phyloP scores from a whole-genome alignment of 805 yeast genomes.

The Candida mattraensis region DNA sequence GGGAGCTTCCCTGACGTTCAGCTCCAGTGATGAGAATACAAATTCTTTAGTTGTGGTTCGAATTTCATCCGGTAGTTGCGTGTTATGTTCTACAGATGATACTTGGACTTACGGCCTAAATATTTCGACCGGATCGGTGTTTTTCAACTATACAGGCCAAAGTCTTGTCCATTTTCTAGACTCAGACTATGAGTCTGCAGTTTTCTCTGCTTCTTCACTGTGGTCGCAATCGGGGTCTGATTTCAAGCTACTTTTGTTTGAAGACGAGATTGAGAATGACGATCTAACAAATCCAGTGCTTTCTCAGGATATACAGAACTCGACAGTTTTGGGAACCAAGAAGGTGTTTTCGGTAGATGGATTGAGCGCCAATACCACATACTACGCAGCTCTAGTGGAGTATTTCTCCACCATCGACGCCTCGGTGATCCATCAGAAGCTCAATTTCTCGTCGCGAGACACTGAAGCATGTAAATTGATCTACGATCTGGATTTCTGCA shows the following conservation, averaged over 20 bases:
- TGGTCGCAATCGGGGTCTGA: constrained; percentile 4
- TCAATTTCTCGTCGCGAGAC: constrained; percentile 56
- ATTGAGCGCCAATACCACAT: constrained; percentile 58
- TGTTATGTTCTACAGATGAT: constrained; percentile 18
- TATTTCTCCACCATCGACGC: constrained; percentile 47
- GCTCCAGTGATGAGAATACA: neutral
- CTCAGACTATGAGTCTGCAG: constrained; percentile 64
- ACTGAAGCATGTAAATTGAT: constrained; percentile 67
- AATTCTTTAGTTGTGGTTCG: constrained; percentile 6
- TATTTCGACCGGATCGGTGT: constrained; percentile 57
- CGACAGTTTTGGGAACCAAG: constrained; percentile 9
- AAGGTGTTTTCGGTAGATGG: constrained; percentile 62
- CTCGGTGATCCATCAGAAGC: constrained; percentile 60
- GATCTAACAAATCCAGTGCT: constrained; percentile 44
- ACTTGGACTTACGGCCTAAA: constrained; percentile 66
- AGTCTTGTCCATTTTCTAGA: constrained; percentile 61
- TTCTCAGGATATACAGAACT: constrained; percentile 43
- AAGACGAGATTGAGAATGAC: constrained; percentile 41
- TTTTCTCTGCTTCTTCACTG: constrained; percentile 36
- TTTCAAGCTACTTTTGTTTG: constrained; percentile 19
- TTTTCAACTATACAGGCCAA: constrained; percentile 66
- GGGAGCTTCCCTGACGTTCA: constrained; percentile 1
- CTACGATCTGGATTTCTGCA: constrained; percentile 74
- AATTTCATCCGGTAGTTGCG: constrained; percentile 26
- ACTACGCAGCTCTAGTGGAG: constrained; percentile 62